Base-by-base conservation (phyloP, 495 filamentous ascomycete genomes). In the Aspergillus steynii region DNA sequence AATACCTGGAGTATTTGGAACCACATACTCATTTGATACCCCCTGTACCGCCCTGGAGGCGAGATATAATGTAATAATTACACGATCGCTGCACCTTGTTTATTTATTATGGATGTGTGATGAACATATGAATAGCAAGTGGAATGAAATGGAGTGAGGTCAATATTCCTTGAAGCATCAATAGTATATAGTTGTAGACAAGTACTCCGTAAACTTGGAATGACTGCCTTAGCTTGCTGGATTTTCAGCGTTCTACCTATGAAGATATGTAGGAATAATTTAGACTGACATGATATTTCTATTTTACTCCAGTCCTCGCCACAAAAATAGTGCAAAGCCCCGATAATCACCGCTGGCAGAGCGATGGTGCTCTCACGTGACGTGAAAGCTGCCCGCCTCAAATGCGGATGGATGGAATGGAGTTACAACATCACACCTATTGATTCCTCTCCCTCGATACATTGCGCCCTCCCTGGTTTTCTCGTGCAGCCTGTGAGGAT, bases 1-100 rank as follows among this genome's bases (percentile, higher is more conserved):
- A 42, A 42, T 42, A 42, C 37, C 9, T 42, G 37, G 37, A 14
- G 37, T 27, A 47, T 55, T 34, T 50, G 47, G 47, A 37, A 51
- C 56, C 37, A 58, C 47, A 31, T 58, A 58, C 51, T 31, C 2
- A 29, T 55, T 31, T 54, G 58, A 60, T 60, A 60, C 58, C 58
- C 58, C 14, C 10, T 26, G 7, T 15, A 29, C 26, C 50, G 52
- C 37, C 58, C 58, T 60, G 58, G 58, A 5, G 58, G 51, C 45
- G 34, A 12, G 20, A 27, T 34, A 31, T 59, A 60, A 60, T 60
- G 27, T 60, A 60, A 60, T 60, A 29, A 37, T 29, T 28, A 32
- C 26, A 25, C 37, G 31, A 27, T 42, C 20, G 15, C 9, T 7
- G 27, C 7, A 29, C 15, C 8, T 26, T 29, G 49, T 6, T 7